phyloP scores from a whole-genome alignment of 2,329 filamentous ascomycete genomes.

The Cladobotryum protrusum region DNA sequence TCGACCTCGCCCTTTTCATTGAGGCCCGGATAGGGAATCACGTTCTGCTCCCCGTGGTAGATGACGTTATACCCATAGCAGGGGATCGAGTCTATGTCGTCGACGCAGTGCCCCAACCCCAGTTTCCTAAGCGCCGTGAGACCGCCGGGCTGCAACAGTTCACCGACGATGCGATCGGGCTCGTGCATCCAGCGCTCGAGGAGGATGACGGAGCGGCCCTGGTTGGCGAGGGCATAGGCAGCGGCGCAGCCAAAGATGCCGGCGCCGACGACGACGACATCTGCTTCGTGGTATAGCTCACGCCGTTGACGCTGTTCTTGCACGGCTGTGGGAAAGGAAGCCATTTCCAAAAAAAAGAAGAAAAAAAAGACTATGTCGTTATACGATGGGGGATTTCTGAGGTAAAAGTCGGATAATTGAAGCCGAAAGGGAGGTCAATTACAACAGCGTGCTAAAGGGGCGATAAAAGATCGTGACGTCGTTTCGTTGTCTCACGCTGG shows the following conservation, averaged over 20 bases:
- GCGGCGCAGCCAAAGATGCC: slow-evolving; percentile 85
- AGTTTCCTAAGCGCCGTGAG: slow-evolving; percentile 73
- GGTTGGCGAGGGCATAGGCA: slow-evolving; percentile 76
- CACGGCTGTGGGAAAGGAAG: slow-evolving; percentile 20
- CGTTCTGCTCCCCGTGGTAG: slow-evolving; percentile 66
- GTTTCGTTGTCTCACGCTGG: not conserved
- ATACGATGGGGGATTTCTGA: not conserved
- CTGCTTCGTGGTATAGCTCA: slow-evolving; percentile 56
- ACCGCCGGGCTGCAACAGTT: slow-evolving; percentile 89
- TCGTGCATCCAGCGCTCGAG: slow-evolving; percentile 86
- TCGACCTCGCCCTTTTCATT: slow-evolving; percentile 39
- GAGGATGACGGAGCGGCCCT: slow-evolving; percentile 84
- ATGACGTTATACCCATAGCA: slow-evolving; percentile 84
- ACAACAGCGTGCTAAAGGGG: not conserved
- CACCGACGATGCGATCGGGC: slow-evolving; percentile 92
- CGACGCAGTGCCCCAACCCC: slow-evolving; percentile 74
- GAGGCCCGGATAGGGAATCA: slow-evolving; percentile 72
- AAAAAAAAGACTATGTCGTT: not conserved
- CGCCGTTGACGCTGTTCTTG: slow-evolving; percentile 40
- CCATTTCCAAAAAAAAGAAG: not conserved
- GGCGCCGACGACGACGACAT: slow-evolving; percentile 87
- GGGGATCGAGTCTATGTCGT: slow-evolving; percentile 78
- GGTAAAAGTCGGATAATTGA: not conserved
- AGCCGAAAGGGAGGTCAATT: not conserved
- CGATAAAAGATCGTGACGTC: not conserved